Evolutionary conservation across 805 yeast species (phyloP), one percentile per base, ranked within the genome.

Genomic region (Suhomyces prunicola): DNA sequence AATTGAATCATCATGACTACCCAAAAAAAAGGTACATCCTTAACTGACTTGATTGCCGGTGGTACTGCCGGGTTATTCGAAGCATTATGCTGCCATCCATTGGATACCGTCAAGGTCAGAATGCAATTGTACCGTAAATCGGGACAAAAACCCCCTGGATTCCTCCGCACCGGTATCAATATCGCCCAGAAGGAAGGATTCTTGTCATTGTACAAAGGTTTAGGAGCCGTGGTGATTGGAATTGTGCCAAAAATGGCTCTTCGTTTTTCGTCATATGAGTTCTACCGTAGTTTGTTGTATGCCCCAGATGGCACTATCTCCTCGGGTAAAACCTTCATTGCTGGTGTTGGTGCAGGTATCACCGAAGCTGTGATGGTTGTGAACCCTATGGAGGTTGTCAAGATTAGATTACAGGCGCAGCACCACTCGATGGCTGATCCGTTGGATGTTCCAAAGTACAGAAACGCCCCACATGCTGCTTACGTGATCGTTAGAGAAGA

Each of bases 231-330:
- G 54, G 89, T 91, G 54, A 88, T 93, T 66, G 99, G 99, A 54
- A 93, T 93, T 65, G 96, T 93, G 50, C 99, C 99, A 53, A 93
- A 93, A 70, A 93, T 93, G 99, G 98, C 97, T 35, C 89, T 93
- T 60, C 82, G 99, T 67, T 93, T 93, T 77, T 87, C 97, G 42
- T 88, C 97, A 3, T 93, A 91, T 69, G 98, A 93, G 74, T 86
- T 85, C 65, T 90, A 87, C 77, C 86, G 96, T 72, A 78, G 85
- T 10, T 69, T 83, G 53, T 78, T 93, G 57, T 81, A 82, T 36
- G 82, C 84, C 54, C 78, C 78, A 49, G 83, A 88, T 50, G 87
- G 90, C 24, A 72, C 77, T 10, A 85, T 90, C 51, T 68, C 88
- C 42, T 88, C 97, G 5, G 81, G 83, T 47, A 81, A 84, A 62